phyloP scores from a whole-genome alignment of 495 filamentous ascomycete species.

The Penicillium subrubescens region DNA sequence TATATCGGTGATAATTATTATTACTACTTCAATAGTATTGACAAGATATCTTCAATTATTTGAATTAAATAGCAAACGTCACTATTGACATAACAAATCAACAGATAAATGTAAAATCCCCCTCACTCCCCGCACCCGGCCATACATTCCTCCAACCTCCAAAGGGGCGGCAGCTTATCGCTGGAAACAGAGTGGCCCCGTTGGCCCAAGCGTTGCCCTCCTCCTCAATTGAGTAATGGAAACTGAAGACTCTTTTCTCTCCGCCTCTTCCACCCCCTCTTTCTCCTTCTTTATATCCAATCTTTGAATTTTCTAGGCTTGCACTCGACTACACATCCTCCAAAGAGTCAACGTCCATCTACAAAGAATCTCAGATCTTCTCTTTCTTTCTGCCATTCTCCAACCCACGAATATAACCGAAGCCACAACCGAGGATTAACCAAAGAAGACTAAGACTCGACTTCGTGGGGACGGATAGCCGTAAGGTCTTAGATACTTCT shows the following conservation, averaged over 20 bases:
- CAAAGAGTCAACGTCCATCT: background rate
- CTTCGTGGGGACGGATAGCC: constrained; percentile 36
- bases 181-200: background rate
- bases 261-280: background rate
- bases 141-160: constrained; percentile 1
- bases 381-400: background rate
- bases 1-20: background rate
- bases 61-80: background rate
- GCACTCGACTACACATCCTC: background rate
- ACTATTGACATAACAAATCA: background rate
- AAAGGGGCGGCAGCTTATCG: background rate
- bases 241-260: constrained; percentile 13
- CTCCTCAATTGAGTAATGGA: constrained; percentile 11
- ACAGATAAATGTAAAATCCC: background rate
- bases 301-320: background rate
- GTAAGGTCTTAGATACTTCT: constrained; percentile 51
- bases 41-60: background rate
- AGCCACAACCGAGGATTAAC: constrained; percentile 3
- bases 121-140: background rate
- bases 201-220: constrained; percentile 5
- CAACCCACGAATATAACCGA: background rate
- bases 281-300: background rate
- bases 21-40: background rate
- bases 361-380: background rate
- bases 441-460: constrained; percentile 5